phyloP scores from a whole-genome alignment of 106 monocot genomes.

The Allium sativum region DNA sequence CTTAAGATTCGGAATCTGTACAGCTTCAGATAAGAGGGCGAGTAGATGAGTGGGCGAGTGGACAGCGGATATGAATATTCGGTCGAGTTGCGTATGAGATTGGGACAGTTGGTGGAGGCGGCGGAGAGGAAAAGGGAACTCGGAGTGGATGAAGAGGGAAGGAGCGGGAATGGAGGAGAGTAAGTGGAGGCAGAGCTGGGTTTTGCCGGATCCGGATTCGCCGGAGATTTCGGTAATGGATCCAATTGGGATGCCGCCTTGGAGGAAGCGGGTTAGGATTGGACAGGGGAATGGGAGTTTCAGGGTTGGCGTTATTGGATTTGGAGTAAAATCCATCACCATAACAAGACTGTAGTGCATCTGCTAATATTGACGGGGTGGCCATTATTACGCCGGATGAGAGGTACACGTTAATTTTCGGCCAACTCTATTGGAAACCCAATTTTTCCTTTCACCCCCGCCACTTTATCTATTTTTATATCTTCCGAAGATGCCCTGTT shows the following conservation, averaged over 20 bases:
- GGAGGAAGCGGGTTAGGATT: slow-evolving; percentile 52
- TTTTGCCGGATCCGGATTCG: slow-evolving; percentile 71
- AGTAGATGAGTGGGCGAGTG: slow-evolving; percentile 62
- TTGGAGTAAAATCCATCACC: neutral
- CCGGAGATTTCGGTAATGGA: slow-evolving; percentile 75
- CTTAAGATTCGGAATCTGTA: slow-evolving; percentile 18
- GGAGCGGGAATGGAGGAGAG: slow-evolving; percentile 42
- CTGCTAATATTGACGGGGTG: too few relatives aligned
- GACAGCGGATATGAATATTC: slow-evolving; percentile 51
- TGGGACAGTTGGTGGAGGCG: slow-evolving; percentile 26
- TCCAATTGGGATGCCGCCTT: slow-evolving; percentile 74
- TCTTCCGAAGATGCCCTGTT: too few relatives aligned
- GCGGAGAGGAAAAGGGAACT: slow-evolving; percentile 70
- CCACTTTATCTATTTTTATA: too few relatives aligned
- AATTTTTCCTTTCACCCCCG: too few relatives aligned
- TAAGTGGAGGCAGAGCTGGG: slow-evolving; percentile 95
- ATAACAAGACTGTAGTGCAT: too few relatives aligned
- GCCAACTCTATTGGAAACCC: too few relatives aligned
- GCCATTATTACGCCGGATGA: too few relatives aligned
- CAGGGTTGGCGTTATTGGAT: slow-evolving; percentile 2
- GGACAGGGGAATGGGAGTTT: slow-evolving; percentile 77
- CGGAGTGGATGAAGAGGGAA: slow-evolving; percentile 82
- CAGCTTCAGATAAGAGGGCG: slow-evolving; percentile 37
- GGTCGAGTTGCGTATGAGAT: slow-evolving; percentile 37
- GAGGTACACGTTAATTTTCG: too few relatives aligned